These are phyloP conservation scores for Tuber microsphaerosporum DNA, from an alignment of 495 filamentous ascomycete genomes.

Conservation along the genomic window DNA sequence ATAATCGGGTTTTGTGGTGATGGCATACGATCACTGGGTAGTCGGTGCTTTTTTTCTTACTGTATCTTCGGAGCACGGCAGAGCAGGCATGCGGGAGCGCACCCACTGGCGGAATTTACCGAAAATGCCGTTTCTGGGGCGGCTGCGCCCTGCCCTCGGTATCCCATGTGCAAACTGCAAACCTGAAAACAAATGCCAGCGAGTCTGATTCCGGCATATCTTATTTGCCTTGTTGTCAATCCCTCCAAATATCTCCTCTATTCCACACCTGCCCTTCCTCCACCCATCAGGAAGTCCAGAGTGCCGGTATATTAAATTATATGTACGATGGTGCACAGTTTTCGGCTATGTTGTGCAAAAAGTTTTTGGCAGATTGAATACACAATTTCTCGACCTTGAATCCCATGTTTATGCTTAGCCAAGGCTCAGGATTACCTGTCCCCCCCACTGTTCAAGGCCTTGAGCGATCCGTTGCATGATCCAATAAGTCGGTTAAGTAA, in stretches of 20 bases:
- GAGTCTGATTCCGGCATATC: conserved; percentile 30
- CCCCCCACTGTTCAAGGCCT: conserved; percentile 2
- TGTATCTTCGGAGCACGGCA: conserved; percentile 34
- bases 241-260: not conserved
- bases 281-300: conserved; percentile 30
- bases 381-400: conserved; percentile 18
- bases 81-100: conserved; percentile 35
- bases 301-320: conserved; percentile 27
- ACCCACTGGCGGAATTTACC: conserved; percentile 39
- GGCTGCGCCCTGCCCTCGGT: conserved; percentile 31
- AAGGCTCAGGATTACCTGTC: conserved; percentile 16
- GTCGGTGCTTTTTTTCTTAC: conserved; percentile 3
- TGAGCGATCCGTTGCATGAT: conserved; percentile 36
- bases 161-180: conserved; percentile 26
- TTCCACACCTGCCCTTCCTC: conserved; percentile 4
- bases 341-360: conserved; percentile 30
- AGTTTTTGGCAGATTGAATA: conserved; percentile 22
- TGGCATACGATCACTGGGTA: not conserved
- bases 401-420: conserved; percentile 18
- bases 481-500: conserved; percentile 40
- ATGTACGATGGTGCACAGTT: conserved; percentile 33
- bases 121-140: conserved; percentile 35
- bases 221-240: conserved; percentile 4
- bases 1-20: not conserved
- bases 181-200: conserved; percentile 18